phyloP scores from a whole-genome alignment of 2,329 filamentous ascomycete genomes.

The Metarhizium guizhouense region DNA sequence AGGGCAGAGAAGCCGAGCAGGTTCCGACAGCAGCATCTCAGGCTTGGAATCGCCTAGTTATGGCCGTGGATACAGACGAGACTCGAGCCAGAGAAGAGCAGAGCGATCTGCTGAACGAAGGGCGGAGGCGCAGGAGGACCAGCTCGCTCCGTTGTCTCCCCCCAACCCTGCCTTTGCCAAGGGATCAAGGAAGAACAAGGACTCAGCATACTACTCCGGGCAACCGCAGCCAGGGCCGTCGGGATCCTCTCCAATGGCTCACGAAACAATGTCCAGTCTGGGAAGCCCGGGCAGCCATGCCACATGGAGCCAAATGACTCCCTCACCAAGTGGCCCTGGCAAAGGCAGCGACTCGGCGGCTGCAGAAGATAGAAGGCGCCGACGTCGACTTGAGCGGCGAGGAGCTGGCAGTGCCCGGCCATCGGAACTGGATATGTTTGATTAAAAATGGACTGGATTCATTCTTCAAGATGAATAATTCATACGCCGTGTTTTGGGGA shows the following conservation, averaged over 20 bases:
- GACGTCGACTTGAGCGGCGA: conserved; percentile 46
- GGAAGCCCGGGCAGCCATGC: conserved; percentile 39
- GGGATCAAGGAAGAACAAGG: conserved; percentile 40
- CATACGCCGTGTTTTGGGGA: background rate
- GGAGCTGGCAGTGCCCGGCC: conserved; percentile 28
- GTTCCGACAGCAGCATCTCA: conserved; percentile 48
- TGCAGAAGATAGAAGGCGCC: conserved; percentile 44
- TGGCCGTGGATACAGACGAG: conserved; percentile 41
- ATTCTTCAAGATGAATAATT: background rate
- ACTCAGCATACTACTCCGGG: conserved; percentile 56
- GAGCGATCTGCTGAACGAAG: conserved; percentile 38
- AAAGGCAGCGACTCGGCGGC: conserved; percentile 21
- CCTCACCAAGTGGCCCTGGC: conserved; percentile 32
- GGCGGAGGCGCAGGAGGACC: conserved; percentile 31
- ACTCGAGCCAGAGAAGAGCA: conserved; percentile 37
- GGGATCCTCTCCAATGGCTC: conserved; percentile 29
- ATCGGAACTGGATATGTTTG: conserved; percentile 28
- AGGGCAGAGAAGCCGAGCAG: conserved; percentile 32
- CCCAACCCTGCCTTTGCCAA: conserved; percentile 49
- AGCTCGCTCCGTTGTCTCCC: conserved; percentile 39
- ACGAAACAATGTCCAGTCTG: conserved; percentile 38
- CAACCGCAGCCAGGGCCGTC: conserved; percentile 30
- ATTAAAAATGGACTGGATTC: conserved; percentile 13
- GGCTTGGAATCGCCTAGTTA: conserved; percentile 43
- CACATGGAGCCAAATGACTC: conserved; percentile 45